These are phyloP conservation scores for Sextonia rubra DNA, from an alignment of 164 flowering plant genomes.

Conservation along the genomic window DNA sequence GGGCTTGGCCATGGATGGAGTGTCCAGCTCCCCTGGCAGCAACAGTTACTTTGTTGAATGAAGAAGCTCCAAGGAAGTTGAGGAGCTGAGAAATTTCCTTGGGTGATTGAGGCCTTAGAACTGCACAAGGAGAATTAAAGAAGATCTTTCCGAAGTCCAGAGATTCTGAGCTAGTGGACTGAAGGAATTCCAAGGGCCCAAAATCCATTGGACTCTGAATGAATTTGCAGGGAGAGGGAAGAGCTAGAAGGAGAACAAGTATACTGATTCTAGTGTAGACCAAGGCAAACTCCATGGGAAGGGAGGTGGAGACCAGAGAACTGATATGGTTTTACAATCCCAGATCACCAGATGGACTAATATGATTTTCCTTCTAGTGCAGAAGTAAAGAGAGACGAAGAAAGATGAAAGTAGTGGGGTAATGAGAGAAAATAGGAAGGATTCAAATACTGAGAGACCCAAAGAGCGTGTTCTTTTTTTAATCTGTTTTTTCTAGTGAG, in stretches of 20 bases:
- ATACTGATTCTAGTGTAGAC: slow-evolving; percentile 20
- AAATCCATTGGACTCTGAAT: slow-evolving; percentile 35
- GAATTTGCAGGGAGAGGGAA: slow-evolving; percentile 28
- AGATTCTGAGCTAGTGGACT: slow-evolving; percentile 21
- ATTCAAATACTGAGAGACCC: background rate
- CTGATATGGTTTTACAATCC: slow-evolving; percentile 2
- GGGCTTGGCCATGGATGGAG: slow-evolving; percentile 39
- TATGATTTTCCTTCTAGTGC: background rate
- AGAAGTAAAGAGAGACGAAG: background rate
- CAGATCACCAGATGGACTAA: background rate
- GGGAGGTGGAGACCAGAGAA: background rate
- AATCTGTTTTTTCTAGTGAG: background rate
- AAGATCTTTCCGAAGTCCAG: slow-evolving; percentile 31
- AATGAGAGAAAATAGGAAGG: background rate
- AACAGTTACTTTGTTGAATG: slow-evolving; percentile 28
- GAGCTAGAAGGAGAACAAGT: slow-evolving; percentile 22
- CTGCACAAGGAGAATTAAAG: slow-evolving; percentile 30
- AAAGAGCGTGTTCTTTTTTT: background rate
- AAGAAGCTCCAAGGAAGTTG: slow-evolving; percentile 18
- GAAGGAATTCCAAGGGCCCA: slow-evolving; percentile 25
- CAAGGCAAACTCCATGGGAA: slow-evolving; percentile 22
- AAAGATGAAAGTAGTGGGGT: background rate
- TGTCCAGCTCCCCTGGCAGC: slow-evolving; percentile 41
- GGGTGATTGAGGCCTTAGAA: slow-evolving; percentile 26
- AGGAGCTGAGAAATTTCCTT: slow-evolving; percentile 30